Base-by-base conservation (phyloP, 2,329 filamentous ascomycete genomes). In the Trichophyton rubrum region DNA sequence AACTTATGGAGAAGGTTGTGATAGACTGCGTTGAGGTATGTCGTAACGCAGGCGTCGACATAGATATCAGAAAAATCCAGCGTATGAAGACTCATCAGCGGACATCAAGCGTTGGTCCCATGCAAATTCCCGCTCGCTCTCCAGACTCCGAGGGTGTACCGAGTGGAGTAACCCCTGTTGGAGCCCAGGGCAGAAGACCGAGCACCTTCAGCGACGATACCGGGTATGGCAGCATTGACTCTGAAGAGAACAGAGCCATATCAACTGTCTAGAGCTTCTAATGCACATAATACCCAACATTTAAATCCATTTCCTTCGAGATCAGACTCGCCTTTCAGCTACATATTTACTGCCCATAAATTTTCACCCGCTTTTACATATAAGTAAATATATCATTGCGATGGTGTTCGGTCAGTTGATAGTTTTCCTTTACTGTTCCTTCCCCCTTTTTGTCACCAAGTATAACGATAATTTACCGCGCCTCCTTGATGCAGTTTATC, bases 151-250 rank as follows among this genome's bases (percentile, higher is more conserved):
- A 63, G 35, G 30, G 35, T 47, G 20, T 13, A 22, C 41, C 30
- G 24, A 35, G 20, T 15, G 15, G n/a, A 22, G 51, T 15, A 30
- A 24, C 15, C 7, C n/a, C 15, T 13, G 9, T n/a, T 22, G 40
- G 60, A n/a, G 51, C 11, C 27, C 47, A 41, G 13, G 27, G 60
- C 17, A 60, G 66, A 58, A 59, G 71, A 4, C 66, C 69, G 55
- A 72, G 73, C 58, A 70, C 68, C 1, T 64, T 67, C 33, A 75
- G 73, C 62, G 71, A 71, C 56, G 73, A 75, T 63, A 74, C 73
- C 1, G 73, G 73, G 5, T 75, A 75, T 61, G 73, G 67, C 13
- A 75, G 72, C 60, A 63, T 65, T 60, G 61, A 53, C 57, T 56
- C 17, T n/a, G 62, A 61, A 35, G 64, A 64, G 20, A 13, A n/a